Conservation (phyloP, 768 basidiomycete species). For the Hirschioporus abietinus region DNA sequence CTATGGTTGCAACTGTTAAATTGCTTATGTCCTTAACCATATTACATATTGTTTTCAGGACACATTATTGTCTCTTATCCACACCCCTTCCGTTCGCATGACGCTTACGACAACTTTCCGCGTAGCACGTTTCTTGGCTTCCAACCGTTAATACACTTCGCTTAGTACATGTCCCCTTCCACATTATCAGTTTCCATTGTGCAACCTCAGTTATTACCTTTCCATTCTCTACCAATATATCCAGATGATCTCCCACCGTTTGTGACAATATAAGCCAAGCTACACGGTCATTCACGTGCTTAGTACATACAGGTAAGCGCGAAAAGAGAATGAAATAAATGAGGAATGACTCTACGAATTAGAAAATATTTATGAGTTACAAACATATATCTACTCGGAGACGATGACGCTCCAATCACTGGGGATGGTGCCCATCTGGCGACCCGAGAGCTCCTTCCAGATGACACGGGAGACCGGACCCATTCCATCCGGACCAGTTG, state of each 20-base stretch:
- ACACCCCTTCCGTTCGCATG: background rate
- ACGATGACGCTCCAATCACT: slow-evolving; percentile 77
- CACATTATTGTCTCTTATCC: background rate
- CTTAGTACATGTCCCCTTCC: background rate
- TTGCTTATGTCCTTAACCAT: slow-evolving; percentile 9
- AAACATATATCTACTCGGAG: slow-evolving; percentile 15
- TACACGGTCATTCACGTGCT: background rate
- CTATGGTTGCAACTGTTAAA: slow-evolving; percentile 90
- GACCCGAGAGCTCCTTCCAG: slow-evolving; percentile 45
- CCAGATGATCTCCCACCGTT: background rate
- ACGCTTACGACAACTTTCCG: background rate
- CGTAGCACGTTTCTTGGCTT: background rate
- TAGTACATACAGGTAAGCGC: background rate
- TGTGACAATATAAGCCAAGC: background rate
- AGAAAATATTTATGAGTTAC: background rate
- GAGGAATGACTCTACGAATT: background rate
- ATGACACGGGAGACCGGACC: slow-evolving; percentile 55
- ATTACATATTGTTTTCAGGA: slow-evolving; percentile 4
- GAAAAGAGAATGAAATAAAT: background rate
- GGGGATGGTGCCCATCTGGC: slow-evolving; percentile 71
- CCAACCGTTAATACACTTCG: background rate
- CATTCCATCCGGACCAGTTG: slow-evolving; percentile 66
- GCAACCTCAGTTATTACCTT: background rate
- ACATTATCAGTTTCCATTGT: background rate
- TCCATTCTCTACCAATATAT: background rate